These are phyloP conservation scores for Vicia faba DNA, from an alignment of 306 rosid species.

Conservation along the genomic window DNA sequence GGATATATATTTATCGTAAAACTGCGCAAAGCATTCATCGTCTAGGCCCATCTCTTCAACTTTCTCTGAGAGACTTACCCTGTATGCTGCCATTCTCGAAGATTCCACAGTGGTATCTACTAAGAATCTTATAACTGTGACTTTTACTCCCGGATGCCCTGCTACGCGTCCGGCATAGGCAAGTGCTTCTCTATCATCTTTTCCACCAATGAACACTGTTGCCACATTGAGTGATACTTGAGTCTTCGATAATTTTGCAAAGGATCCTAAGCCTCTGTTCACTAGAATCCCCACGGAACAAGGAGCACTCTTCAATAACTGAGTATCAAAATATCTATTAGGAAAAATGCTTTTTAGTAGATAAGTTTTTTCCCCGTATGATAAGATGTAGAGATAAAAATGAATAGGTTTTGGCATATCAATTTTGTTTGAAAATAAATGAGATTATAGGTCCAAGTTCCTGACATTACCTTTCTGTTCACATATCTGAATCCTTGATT, in stretches of 20 bases:
- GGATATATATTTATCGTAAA: conserved; percentile 65
- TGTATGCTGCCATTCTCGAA: conserved; percentile 51
- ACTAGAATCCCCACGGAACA: conserved; percentile 92
- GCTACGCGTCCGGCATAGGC: conserved; percentile 72
- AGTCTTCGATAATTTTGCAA: conserved; percentile 54
- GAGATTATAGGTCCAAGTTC: background rate
- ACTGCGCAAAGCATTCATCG: conserved; percentile 80
- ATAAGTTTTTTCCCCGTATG: background rate
- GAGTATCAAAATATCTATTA: conserved; percentile 41
- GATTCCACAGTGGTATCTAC: conserved; percentile 59
- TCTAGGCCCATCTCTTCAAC: conserved; percentile 72
- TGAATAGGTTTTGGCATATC: background rate
- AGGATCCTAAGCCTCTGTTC: conserved; percentile 85
- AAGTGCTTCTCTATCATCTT: conserved; percentile 86
- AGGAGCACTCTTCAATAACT: conserved; percentile 75
- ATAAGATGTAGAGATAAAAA: background rate
- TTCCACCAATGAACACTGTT: conserved; percentile 83
- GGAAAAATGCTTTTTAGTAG: conserved; percentile 19
- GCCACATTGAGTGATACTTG: conserved; percentile 55
- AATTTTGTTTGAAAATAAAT: background rate
- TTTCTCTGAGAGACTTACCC: conserved; percentile 52
- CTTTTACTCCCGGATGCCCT: conserved; percentile 70
- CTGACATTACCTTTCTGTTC: conserved; percentile 69
- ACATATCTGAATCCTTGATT: conserved; percentile 74
- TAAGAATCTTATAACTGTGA: conserved; percentile 74